Evolutionary conservation across 2,329 filamentous ascomycete genomes (phyloP).

Genomic region (Diaporthe eres): DNA sequence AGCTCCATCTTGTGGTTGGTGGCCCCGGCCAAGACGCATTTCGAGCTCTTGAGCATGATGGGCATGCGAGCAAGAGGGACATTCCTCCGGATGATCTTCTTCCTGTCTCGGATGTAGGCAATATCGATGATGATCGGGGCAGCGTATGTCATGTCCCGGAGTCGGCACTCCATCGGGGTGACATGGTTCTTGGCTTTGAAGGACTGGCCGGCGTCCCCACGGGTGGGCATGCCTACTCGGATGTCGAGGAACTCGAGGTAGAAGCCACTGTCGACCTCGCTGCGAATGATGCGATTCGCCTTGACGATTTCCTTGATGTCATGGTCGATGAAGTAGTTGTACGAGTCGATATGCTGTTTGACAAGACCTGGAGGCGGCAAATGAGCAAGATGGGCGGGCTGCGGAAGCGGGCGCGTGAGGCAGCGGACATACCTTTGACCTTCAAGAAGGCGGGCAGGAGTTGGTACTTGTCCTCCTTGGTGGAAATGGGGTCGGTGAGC

Average conservation of each 20-base stretch:
- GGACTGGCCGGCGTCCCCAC: slow-evolving; percentile 68
- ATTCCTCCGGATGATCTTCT: slow-evolving; percentile 79
- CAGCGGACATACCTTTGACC: slow-evolving; percentile 78
- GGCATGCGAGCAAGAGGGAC: slow-evolving; percentile 92
- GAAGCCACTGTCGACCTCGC: slow-evolving; percentile 93
- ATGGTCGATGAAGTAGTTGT: slow-evolving; percentile 97
- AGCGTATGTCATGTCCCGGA: slow-evolving; percentile 98
- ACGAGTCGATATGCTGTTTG: slow-evolving; percentile 98
- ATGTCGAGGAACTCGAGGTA: slow-evolving; percentile 96
- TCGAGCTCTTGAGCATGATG: slow-evolving; percentile 96
- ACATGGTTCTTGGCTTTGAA: slow-evolving; percentile 80
- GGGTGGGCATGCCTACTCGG: slow-evolving; percentile 84
- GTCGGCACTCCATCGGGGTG: slow-evolving; percentile 94
- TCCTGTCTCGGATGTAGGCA: slow-evolving; percentile 86
- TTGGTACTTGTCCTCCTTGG: slow-evolving; percentile 92
- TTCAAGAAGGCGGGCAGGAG: slow-evolving; percentile 97
- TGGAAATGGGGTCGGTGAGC: slow-evolving; percentile 75
- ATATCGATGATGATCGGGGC: slow-evolving; percentile 95
- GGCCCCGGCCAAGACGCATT: slow-evolving; percentile 87
- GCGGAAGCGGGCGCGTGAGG: neutral
- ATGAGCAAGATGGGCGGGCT: neutral
- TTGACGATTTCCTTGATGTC: slow-evolving; percentile 97
- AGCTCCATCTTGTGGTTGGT: slow-evolving; percentile 90
- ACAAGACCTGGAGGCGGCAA: slow-evolving; percentile 73
- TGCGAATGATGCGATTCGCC: slow-evolving; percentile 88